These are phyloP conservation scores for Moringa oleifera DNA, from an alignment of 345 rosid species.

Conservation along the genomic window DNA sequence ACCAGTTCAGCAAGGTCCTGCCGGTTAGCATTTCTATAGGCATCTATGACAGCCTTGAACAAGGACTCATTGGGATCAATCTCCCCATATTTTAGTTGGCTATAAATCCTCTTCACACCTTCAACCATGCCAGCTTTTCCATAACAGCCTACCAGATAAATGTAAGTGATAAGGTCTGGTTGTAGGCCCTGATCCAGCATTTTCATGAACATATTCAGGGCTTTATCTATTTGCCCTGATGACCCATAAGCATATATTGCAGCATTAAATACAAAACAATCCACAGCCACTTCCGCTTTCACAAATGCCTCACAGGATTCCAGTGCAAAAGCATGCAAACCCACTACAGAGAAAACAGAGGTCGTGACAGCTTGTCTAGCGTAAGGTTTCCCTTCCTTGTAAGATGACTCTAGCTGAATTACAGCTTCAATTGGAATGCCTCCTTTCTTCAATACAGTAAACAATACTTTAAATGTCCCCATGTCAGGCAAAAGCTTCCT, in stretches of 20 bases:
- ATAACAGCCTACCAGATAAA: conserved; percentile 59
- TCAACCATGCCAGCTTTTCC: conserved; percentile 84
- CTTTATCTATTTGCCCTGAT: conserved; percentile 57
- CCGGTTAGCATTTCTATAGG: conserved; percentile 53
- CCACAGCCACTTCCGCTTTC: conserved; percentile 34
- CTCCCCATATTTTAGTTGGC: conserved; percentile 48
- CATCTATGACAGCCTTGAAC: conserved; percentile 60
- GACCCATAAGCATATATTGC: conserved; percentile 57
- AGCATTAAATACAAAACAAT: conserved; percentile 60
- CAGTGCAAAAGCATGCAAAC: conserved; percentile 55
- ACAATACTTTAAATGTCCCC: conserved; percentile 57
- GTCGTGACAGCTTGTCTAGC: conserved; percentile 57
- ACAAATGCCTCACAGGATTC: conserved; percentile 41
- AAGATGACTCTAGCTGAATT: conserved; percentile 58
- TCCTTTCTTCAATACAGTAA: conserved; percentile 66
- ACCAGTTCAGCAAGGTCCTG: conserved; percentile 62
- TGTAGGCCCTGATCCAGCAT: conserved; percentile 73
- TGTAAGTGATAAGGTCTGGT: conserved; percentile 68
- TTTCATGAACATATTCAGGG: conserved; percentile 62
- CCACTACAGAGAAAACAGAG: conserved; percentile 60
- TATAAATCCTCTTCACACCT: conserved; percentile 72
- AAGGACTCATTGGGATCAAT: conserved; percentile 49
- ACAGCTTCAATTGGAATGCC: conserved; percentile 72
- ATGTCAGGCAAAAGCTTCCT: conserved; percentile 55
- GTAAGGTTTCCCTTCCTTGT: conserved; percentile 57